A percentile compares a stretch with the other conserved stretches of the same genome.
Evolutionary conservation across 2,329 filamentous ascomycete genomes (phyloP).

Genomic region (Pseudogymnoascus sp.): DNA sequence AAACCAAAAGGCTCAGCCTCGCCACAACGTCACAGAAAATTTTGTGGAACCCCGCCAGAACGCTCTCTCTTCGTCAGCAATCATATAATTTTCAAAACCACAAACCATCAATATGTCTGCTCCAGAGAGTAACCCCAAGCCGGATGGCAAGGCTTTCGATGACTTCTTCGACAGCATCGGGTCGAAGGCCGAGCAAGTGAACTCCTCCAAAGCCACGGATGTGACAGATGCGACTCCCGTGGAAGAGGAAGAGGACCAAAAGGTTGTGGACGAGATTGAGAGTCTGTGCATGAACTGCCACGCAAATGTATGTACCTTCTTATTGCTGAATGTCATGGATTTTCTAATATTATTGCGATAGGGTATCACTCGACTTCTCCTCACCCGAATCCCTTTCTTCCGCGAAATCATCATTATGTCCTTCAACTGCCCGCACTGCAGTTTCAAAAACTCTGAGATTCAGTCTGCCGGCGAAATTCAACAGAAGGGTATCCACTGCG

Average conservation of each 20-base stretch:
- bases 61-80: conserved; percentile 3
- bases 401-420: conserved; percentile 97
- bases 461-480: conserved; percentile 89
- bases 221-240: conserved; percentile 15
- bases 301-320: conserved; percentile 50
- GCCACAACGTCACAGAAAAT: conserved; percentile 3
- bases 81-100: neutral
- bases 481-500: conserved; percentile 76
- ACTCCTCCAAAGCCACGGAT: conserved; percentile 27
- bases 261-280: conserved; percentile 60
- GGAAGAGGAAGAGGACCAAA: conserved; percentile 38
- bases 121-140: conserved; percentile 31
- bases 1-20: conserved; percentile 7
- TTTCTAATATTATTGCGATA: conserved; percentile 28
- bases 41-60: conserved; percentile 15
- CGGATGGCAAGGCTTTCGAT: conserved; percentile 36
- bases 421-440: conserved; percentile 84
- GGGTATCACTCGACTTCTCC: conserved; percentile 77
- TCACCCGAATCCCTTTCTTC: conserved; percentile 93
- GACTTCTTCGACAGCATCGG: conserved; percentile 57
- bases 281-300: conserved; percentile 82
- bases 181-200: conserved; percentile 40
- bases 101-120: conserved; percentile 32
- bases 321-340: conserved; percentile 8
- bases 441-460: conserved; percentile 85